phyloP scores from a whole-genome alignment of 148 eudicot species.

The Vaccinium macrocarpon region DNA sequence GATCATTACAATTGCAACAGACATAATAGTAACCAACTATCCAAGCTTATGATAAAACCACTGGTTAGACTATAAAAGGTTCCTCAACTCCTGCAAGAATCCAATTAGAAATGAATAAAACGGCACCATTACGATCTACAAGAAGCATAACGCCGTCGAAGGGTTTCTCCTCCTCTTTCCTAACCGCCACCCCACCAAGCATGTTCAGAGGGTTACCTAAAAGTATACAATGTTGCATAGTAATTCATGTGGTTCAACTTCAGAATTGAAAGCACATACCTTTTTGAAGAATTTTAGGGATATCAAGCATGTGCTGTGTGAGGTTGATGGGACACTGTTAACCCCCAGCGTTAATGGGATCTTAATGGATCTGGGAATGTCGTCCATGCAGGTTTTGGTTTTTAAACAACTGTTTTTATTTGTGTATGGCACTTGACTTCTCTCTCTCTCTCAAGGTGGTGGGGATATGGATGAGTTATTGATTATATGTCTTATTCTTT shows the following conservation, averaged over 20 bases:
- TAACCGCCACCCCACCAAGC: no score
- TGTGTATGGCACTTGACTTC: neutral
- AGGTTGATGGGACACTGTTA: slow-evolving; percentile 52
- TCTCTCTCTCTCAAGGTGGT: slow-evolving; percentile 1
- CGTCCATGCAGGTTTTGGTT: slow-evolving; percentile 91
- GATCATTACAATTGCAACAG: no score
- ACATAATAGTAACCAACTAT: no score
- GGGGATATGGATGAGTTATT: neutral
- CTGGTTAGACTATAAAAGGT: no score
- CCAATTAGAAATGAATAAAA: no score
- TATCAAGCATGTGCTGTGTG: slow-evolving; percentile 51
- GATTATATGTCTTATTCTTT: no score
- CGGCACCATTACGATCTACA: no score
- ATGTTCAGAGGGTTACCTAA: no score
- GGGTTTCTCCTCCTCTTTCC: no score
- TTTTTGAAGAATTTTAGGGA: slow-evolving; percentile 60
- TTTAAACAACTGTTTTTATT: neutral
- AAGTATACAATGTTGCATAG: slow-evolving; percentile 34
- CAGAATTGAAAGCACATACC: slow-evolving; percentile 47
- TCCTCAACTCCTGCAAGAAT: no score
- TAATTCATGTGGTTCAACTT: slow-evolving; percentile 22
- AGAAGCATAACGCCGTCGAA: no score
- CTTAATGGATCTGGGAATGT: slow-evolving; percentile 97
- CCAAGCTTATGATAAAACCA: no score
- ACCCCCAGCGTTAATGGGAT: slow-evolving; percentile 70